phyloP scores from a whole-genome alignment of 2,329 filamentous ascomycete genomes.

The Diplodia mutila region DNA sequence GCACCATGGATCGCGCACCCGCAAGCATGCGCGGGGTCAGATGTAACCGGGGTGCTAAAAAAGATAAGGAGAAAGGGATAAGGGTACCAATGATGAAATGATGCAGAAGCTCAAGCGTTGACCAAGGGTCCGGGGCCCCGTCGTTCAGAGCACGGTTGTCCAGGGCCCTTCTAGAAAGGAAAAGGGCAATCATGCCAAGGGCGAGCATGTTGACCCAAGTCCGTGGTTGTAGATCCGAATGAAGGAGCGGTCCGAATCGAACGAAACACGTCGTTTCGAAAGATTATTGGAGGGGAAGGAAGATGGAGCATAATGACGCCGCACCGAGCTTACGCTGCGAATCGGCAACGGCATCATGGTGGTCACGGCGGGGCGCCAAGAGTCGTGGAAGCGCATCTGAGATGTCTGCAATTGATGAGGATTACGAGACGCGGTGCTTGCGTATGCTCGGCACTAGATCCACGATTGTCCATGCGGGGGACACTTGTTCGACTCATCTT shows the following conservation, averaged over 20 bases:
- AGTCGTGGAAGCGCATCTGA: neutral
- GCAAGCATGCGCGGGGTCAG: neutral
- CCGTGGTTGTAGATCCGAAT: conserved; percentile 11
- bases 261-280: conserved; percentile 19
- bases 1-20: neutral
- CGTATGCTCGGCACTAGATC: neutral
- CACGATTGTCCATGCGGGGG: neutral
- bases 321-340: no score
- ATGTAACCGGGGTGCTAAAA: neutral
- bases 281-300: neutral
- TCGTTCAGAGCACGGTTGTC: conserved; percentile 1
- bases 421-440: conserved; percentile 2
- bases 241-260: conserved; percentile 6
- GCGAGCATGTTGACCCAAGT: no score
- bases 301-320: neutral
- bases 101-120: conserved; percentile 7
- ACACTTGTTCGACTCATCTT: neutral
- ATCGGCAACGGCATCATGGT: neutral
- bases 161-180: neutral
- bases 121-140: conserved; percentile 15
- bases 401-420: conserved; percentile 8
- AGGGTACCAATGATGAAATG: neutral
- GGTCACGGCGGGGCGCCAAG: neutral
- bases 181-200: neutral
- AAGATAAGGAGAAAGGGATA: conserved; percentile 6